Evolutionary conservation across 192 early-diverging fungal genomes (phyloP).

Genomic region (Entophlyctis helioformis): DNA sequence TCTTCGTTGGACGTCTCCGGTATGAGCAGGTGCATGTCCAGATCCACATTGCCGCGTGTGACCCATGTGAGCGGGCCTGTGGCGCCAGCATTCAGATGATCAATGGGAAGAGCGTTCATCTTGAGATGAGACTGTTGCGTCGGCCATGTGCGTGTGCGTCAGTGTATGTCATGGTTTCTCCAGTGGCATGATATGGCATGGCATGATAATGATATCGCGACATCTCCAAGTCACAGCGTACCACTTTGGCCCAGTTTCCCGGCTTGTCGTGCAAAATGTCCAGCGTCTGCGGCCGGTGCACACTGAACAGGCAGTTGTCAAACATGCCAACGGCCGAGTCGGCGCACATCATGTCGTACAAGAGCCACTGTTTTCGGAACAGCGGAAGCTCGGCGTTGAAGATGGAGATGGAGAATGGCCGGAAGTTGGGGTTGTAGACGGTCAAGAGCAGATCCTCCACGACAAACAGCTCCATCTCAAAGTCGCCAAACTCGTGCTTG

Average conservation of each 20-base stretch:
- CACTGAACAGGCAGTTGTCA: slow-evolving; percentile 88
- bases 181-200: too few species aligned
- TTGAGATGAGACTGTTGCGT: slow-evolving; percentile 51
- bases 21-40: slow-evolving; percentile 47
- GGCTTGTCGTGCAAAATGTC: slow-evolving; percentile 14
- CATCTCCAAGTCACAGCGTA: slow-evolving; percentile 2
- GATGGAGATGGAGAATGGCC: slow-evolving; percentile 77
- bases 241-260: slow-evolving; percentile 31
- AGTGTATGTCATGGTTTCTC: too few species aligned
- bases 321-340: slow-evolving; percentile 82
- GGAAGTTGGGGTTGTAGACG: slow-evolving; percentile 73
- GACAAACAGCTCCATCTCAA: slow-evolving; percentile 70
- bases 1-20: slow-evolving; percentile 22
- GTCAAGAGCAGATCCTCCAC: slow-evolving; percentile 83
- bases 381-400: slow-evolving; percentile 71
- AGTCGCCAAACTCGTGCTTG: slow-evolving; percentile 59
- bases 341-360: slow-evolving; percentile 82
- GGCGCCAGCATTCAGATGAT: slow-evolving; percentile 75
- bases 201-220: background rate
- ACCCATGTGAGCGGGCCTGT: slow-evolving; percentile 91
- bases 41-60: slow-evolving; percentile 74
- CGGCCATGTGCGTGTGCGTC: background rate
- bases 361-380: slow-evolving; percentile 85
- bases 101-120: slow-evolving; percentile 80
- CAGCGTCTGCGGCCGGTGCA: slow-evolving; percentile 71